Base-by-base conservation (phyloP, 2,329 filamentous ascomycete genomes). In the Thielaviopsis euricoi region DNA sequence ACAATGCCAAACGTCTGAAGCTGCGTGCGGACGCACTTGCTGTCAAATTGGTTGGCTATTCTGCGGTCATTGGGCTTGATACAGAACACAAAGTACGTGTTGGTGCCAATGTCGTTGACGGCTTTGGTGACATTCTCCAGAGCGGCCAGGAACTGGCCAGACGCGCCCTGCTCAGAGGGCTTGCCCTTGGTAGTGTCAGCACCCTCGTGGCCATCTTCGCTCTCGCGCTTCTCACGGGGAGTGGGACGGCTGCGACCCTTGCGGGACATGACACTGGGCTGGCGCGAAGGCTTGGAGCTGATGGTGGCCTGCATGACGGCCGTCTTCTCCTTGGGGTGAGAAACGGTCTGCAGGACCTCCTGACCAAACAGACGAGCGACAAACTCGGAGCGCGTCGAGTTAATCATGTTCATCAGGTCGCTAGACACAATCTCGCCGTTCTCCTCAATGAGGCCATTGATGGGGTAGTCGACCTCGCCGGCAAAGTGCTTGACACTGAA, bases 21-120 rank as follows among this genome's bases (percentile, higher is more conserved):
- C 68, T 98, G 93, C 12, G 87, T 87, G 3, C 93, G 84, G 22
- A 98, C 93, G 68, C 93, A 98, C 71, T 97, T 97, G 78, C 89
- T 96, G 70, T 98, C 93, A 65, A 97, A 98, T 67, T 98, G 93
- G 64, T 98, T 98, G 61, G 93, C 91, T 63, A 98, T 98, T 54
- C 93, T 83, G 56, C 93, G 81, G 68, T 98, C 93, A 64, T 98
- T 98, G 22, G 93, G 91, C 71, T 98, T 98, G 62, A 98, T 73
- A 66, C 93, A 98, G 71, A 98, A 96, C 51, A 98, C 81, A 65
- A 96, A 97, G 71, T 98, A 98, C 0, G 86, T 81, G 66, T 98
- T 98, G 12, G 89, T 87, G 66, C 89, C 87, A 3, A 85, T 80
- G 2, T 87, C 82, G 2, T 82, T 86, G 51, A 98, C 75, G 1